These are phyloP conservation scores for Vicia villosa DNA, from an alignment of 306 rosid genomes.

Conservation along the genomic window DNA sequence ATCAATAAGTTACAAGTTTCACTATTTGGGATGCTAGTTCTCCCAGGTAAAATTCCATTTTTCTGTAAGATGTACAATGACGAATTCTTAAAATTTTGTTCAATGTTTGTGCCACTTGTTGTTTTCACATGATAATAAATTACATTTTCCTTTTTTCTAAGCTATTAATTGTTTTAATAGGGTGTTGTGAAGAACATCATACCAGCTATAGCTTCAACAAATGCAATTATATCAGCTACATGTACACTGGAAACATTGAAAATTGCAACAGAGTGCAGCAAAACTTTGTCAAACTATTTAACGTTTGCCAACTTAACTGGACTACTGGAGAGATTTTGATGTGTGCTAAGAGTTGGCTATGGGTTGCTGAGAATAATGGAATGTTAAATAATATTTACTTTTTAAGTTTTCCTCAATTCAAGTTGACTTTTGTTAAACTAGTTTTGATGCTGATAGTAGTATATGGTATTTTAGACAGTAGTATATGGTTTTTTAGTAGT, in stretches of 20 bases:
- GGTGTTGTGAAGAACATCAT: constrained; percentile 98
- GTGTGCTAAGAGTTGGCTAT: too few relatives aligned
- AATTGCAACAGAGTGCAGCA: constrained; percentile 93
- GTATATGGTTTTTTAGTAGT: too few relatives aligned
- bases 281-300: constrained; percentile 85
- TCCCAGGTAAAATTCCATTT: not conserved
- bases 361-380: too few relatives aligned
- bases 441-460: too few relatives aligned
- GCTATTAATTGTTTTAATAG: constrained; percentile 46
- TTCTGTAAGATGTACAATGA: constrained; percentile 5
- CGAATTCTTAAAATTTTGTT: constrained; percentile 4
- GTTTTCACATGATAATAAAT: not conserved
- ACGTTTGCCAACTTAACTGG: too few relatives aligned
- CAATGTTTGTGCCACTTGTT: constrained; percentile 30
- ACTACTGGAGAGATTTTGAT: too few relatives aligned
- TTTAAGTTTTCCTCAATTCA: too few relatives aligned
- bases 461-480: too few relatives aligned
- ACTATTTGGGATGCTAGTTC: constrained; percentile 22
- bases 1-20: constrained; percentile 8
- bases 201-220: constrained; percentile 96
- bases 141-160: constrained; percentile 19
- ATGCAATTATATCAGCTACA: constrained; percentile 97
- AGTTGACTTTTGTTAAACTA: too few relatives aligned
- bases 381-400: too few relatives aligned
- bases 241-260: constrained; percentile 91